A percentile compares a stretch with the other conserved stretches of the same genome.
phyloP scores from a whole-genome alignment of 805 yeast genomes.

The Starmerella riodocensis region DNA sequence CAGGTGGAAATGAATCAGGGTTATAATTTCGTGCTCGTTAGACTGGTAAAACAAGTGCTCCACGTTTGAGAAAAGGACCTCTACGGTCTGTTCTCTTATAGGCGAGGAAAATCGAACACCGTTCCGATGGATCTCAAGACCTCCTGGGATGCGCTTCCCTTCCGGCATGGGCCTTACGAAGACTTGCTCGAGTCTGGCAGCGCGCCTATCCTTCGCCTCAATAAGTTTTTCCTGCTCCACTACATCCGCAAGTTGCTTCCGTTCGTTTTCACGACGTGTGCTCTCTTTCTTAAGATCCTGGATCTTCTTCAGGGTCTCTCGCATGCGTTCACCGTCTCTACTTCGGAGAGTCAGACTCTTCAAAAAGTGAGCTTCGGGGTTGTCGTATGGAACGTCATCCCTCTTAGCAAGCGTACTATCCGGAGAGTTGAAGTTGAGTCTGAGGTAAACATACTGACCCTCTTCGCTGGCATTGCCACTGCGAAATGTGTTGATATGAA shows the following conservation, averaged over 20 bases:
- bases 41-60: slow-evolving; percentile 93
- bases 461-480: slow-evolving; percentile 93
- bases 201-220: slow-evolving; percentile 71
- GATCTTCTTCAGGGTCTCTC: slow-evolving; percentile 77
- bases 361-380: slow-evolving; percentile 73
- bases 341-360: slow-evolving; percentile 80
- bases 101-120: slow-evolving; percentile 91
- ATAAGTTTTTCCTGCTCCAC: slow-evolving; percentile 79
- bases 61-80: slow-evolving; percentile 76
- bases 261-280: slow-evolving; percentile 78
- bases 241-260: slow-evolving; percentile 84
- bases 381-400: slow-evolving; percentile 83
- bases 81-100: slow-evolving; percentile 72
- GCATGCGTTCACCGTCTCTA: slow-evolving; percentile 79
- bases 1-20: slow-evolving; percentile 81
- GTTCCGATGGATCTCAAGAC: slow-evolving; percentile 81
- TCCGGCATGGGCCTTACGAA: slow-evolving; percentile 93
- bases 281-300: slow-evolving; percentile 86
- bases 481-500: slow-evolving; percentile 86
- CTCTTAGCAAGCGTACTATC: slow-evolving; percentile 64
- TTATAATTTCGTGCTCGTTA: slow-evolving; percentile 85
- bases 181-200: slow-evolving; percentile 74
- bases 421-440: slow-evolving; percentile 87
- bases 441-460: slow-evolving; percentile 81
- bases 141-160: slow-evolving; percentile 88